Conservation (phyloP, 305 asterid species). For the Fraxinus platypoda region DNA sequence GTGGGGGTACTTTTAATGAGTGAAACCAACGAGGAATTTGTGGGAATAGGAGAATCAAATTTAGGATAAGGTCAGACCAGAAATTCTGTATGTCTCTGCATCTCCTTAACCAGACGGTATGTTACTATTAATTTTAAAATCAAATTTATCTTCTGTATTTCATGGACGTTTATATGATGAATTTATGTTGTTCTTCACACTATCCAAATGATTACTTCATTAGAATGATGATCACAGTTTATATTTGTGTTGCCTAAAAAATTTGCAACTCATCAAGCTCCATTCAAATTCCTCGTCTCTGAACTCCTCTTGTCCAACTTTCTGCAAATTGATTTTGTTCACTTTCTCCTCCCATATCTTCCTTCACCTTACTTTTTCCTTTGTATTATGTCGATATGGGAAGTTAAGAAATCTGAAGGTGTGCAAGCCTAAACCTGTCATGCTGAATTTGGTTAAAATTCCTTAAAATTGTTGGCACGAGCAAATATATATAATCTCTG, state of each 20-base stretch:
- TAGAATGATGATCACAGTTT: background rate
- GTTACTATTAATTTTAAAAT: background rate
- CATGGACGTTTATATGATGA: background rate
- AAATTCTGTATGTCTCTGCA: background rate
- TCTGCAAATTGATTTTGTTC: conserved; percentile 6
- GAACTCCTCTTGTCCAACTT: background rate
- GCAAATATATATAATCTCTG: background rate
- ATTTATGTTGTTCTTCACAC: background rate
- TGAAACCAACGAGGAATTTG: background rate
- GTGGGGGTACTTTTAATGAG: background rate
- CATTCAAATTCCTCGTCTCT: background rate
- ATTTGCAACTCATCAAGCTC: background rate
- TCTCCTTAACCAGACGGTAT: background rate
- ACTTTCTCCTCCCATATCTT: conserved; percentile 1
- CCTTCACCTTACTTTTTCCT: background rate
- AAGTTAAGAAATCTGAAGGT: background rate
- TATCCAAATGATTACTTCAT: background rate
- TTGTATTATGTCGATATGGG: background rate
- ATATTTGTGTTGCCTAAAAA: background rate
- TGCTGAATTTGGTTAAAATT: background rate
- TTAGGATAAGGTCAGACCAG: background rate
- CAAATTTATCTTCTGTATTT: background rate
- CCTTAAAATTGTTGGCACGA: background rate
- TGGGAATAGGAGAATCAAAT: background rate
- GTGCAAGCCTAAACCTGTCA: background rate